Conservation (phyloP, 768 basidiomycete genomes). For the Tricholoma matsutake region DNA sequence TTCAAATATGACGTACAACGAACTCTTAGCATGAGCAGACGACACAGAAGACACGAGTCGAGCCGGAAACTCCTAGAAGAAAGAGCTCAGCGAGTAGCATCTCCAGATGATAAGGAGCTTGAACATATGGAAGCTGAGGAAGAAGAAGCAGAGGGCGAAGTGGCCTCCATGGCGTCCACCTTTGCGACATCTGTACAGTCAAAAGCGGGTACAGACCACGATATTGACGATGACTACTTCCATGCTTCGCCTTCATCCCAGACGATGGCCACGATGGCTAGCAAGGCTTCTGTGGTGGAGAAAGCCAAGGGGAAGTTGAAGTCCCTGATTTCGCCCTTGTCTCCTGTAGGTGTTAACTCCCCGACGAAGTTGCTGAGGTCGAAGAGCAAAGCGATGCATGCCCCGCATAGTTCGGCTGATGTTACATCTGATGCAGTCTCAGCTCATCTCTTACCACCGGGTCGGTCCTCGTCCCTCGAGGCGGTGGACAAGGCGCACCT, state of each 20-base stretch:
- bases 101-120: slow-evolving; percentile 38
- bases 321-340: slow-evolving; percentile 43
- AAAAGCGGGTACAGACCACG: slow-evolving; percentile 31
- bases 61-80: slow-evolving; percentile 35
- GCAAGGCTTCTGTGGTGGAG: slow-evolving; percentile 36
- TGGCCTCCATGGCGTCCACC: slow-evolving; percentile 53
- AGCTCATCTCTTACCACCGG: slow-evolving; percentile 3
- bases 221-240: slow-evolving; percentile 36
- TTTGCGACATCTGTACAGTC: slow-evolving; percentile 47
- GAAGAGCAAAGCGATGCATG: slow-evolving; percentile 1
- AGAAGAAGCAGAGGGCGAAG: slow-evolving; percentile 38
- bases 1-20: slow-evolving; percentile 88
- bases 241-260: slow-evolving; percentile 27
- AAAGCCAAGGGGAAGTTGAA: slow-evolving; percentile 59
- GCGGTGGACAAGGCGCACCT: slow-evolving; percentile 11
- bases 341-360: slow-evolving; percentile 27
- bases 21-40: slow-evolving; percentile 49
- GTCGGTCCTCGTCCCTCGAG: slow-evolving; percentile 15
- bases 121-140: slow-evolving; percentile 41
- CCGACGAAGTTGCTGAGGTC: slow-evolving; percentile 7
- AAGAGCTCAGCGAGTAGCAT: slow-evolving; percentile 27
- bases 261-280: slow-evolving; percentile 26
- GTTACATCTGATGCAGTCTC: slow-evolving; percentile 8
- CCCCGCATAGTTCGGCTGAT: slow-evolving; percentile 13
- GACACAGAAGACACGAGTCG: slow-evolving; percentile 33